phyloP scores from a whole-genome alignment of 805 yeast genomes.

The Candida ovalis region DNA sequence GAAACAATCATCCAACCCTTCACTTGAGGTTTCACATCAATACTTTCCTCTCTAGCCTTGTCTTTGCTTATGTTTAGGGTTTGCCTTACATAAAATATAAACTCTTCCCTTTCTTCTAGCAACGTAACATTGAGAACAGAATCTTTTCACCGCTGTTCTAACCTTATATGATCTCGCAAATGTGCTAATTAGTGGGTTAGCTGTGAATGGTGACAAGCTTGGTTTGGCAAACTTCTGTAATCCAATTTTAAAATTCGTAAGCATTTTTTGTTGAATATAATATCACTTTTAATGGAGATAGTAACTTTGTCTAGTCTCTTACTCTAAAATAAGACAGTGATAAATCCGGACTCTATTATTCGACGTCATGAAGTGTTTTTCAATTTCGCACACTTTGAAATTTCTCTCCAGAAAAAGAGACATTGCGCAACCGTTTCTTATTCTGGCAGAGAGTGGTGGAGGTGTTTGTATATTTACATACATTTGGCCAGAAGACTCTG shows the following conservation, averaged over 20 bases:
- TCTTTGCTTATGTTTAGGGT: conserved; percentile 92
- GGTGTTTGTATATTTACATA: not conserved
- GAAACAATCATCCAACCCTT: too few species aligned
- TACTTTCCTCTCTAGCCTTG: conserved; percentile 50
- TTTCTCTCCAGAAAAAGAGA: not conserved
- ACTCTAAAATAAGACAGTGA: too few species aligned
- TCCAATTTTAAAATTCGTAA: conserved; percentile 27
- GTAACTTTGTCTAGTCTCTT: too few species aligned
- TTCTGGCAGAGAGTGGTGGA: not conserved
- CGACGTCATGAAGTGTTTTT: not conserved
- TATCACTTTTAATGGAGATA: too few species aligned
- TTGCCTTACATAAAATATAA: conserved; percentile 87
- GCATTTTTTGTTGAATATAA: conserved; percentile 10
- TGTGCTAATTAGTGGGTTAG: conserved; percentile 12
- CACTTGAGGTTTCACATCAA: too few species aligned
- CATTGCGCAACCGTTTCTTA: not conserved
- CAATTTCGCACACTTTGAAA: conserved; percentile 10
- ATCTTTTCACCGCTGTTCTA: conserved; percentile 87
- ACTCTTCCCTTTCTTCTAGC: conserved; percentile 95
- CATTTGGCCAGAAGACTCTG: too few species aligned
- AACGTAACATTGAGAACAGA: conserved; percentile 86
- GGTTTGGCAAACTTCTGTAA: conserved; percentile 18
- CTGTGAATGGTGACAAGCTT: conserved; percentile 9
- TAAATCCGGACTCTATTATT: not conserved
- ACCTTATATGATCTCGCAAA: conserved; percentile 77